Conservation (phyloP, 1,139 yeast genomes). For the Candida tropicalis region DNA sequence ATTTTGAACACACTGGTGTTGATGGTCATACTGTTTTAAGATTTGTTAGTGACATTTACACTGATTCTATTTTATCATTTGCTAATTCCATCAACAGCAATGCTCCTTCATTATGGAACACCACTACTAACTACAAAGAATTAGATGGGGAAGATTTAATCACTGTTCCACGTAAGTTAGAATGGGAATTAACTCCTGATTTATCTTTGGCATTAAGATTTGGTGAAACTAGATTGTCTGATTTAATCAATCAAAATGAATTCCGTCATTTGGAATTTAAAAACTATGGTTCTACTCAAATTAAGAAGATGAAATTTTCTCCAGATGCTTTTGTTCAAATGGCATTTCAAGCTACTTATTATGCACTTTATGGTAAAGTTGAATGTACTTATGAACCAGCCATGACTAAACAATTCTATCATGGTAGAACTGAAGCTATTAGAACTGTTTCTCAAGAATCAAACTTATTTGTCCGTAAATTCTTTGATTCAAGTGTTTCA, state of each 20-base stretch:
- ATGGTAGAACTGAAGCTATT: constrained; percentile 92
- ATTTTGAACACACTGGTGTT: constrained; percentile 94
- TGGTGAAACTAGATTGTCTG: constrained; percentile 88
- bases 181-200: constrained; percentile 83
- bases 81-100: constrained; percentile 82
- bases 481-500: constrained; percentile 69
- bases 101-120: constrained; percentile 74
- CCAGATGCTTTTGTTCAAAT: constrained; percentile 96
- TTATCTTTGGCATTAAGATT: constrained; percentile 79
- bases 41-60: constrained; percentile 86
- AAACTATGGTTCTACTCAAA: constrained; percentile 72
- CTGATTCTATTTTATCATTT: constrained; percentile 85
- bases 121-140: constrained; percentile 12
- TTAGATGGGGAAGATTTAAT: constrained; percentile 37
- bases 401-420: constrained; percentile 85
- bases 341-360: constrained; percentile 93
- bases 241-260: constrained; percentile 87
- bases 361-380: constrained; percentile 88
- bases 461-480: constrained; percentile 78
- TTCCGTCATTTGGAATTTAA: constrained; percentile 79
- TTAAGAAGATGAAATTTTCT: constrained; percentile 83
- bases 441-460: constrained; percentile 83
- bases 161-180: constrained; percentile 81
- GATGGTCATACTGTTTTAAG: constrained; percentile 93
- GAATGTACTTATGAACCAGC: constrained; percentile 97